These are phyloP conservation scores for Rhizoclosmatium sp. DNA, from an alignment of 192 early-diverging fungal species.

Conservation along the genomic window DNA sequence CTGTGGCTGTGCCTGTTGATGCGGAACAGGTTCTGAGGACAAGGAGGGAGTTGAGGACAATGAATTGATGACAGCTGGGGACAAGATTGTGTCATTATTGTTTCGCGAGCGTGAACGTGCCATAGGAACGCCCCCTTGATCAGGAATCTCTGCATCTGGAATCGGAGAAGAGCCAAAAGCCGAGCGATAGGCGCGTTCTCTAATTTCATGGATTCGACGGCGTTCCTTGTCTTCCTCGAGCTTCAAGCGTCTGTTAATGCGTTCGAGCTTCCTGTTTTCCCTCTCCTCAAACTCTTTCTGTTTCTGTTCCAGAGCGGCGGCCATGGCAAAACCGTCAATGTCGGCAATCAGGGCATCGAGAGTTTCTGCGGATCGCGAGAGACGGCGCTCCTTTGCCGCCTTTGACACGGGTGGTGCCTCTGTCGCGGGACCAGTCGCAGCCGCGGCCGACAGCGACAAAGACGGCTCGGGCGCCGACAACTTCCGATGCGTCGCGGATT, in stretches of 20 bases:
- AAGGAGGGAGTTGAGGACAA: no score
- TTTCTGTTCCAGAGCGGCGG: background rate
- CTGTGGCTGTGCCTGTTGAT: no score
- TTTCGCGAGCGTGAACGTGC: no score
- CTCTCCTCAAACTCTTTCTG: background rate
- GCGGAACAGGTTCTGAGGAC: no score
- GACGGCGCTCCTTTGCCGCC: background rate
- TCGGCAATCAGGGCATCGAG: background rate
- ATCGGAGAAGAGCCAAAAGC: background rate
- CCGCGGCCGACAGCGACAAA: background rate
- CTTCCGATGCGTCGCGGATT: background rate
- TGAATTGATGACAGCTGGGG: no score
- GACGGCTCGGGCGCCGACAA: slow-evolving; percentile 2
- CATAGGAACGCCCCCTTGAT: no score
- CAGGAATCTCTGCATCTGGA: no score
- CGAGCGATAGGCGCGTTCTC: background rate
- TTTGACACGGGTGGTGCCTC: background rate
- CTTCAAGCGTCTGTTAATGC: no score
- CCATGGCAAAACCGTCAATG: background rate
- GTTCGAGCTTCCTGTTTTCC: background rate
- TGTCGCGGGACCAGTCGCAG: background rate
- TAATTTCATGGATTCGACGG: background rate
- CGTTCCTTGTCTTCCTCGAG: background rate
- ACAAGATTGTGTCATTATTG: no score
- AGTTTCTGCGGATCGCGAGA: background rate